Base-by-base conservation (phyloP, 1,139 yeast genomes). In the Yarrowia galli region DNA sequence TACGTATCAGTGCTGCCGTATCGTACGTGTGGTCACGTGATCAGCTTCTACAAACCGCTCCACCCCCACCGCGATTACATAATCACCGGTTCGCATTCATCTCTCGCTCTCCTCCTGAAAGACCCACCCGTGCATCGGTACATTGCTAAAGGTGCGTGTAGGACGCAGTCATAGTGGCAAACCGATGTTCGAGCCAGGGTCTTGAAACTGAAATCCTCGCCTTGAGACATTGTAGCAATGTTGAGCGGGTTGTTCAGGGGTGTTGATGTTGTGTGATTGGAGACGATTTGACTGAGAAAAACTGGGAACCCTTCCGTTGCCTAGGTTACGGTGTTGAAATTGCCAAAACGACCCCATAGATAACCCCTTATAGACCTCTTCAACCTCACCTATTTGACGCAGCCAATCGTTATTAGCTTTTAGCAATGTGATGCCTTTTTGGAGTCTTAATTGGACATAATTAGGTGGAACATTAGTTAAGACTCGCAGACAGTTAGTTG, bases 381-480 rank as follows among this genome's bases (percentile, higher is more conserved):
- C 43, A 16, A 40, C 43, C 43, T 43, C 48, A 20, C 40, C 42
- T 20, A 25, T 54, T 25, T 54, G 36, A 38, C 35, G 23, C 46
- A 54, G 61, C 61, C 61, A 54, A 54, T 54, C 46, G 61, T 40
- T 12, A 13, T 12, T 54, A 54, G 45, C 61, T n/a, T 54, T 40
- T 40, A 54, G 48, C 61, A 38, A 54, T 53, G 60, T 53, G 60
- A 51, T 53, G 60, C 6, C 32, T 6, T 22, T 18, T 22, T 6
- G 16, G 20, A 8, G 20, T n/a, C 18, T 36, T 45, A 36, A 22
- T 36, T 35, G 60, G 43, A 3, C 18, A 16, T 23, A 6, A 15
- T 18, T n/a, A 13, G 7, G 35, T 4, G 32, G 18, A 22, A n/a
- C 10, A 6, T 23, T 45, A 45, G 32, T 45, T 45, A 32, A 15